Evolutionary conservation across 148 eudicot genomes (phyloP), one percentile per base, ranked within the genome.

Genomic region (Rhododendron vialii): DNA sequence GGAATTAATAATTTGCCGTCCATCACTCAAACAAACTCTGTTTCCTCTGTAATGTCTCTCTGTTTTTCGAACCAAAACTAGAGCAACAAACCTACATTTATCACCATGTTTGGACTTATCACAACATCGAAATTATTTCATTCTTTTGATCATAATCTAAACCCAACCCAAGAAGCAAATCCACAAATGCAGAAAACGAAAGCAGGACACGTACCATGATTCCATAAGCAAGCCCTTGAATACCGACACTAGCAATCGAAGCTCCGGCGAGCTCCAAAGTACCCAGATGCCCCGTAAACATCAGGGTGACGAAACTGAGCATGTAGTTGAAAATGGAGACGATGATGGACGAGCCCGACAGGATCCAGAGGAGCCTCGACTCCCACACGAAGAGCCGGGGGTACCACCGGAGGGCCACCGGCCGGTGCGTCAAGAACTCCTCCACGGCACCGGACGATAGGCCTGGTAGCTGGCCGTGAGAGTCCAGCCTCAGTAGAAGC

Each of bases 291-390:
- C 88, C 83, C 0, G 88, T 84, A 67, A 88, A 79, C 51, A 65
- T 86, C 1, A 74, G 78, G 5, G 85, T 87, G 1, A 83, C 88
- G 83, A 87, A 87, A 22, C 76, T 67, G 63, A 93, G 92, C 94
- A 93, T 93, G 82, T 93, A 92, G 67, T 92, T 93, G 80, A 92
- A 93, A 9, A 92, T 67, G 0, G 92, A 92, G 28, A 91, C 93
- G 2, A 90, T 84, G 83, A 93, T 92, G 12, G 94, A 91, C 8
- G 95, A 88, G 1, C 95, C 94, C 1, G 95, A 93, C 0, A 93
- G 90, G 6, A 89, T 30, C 95, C 95, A 93, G 15, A 93, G 82
- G 15, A 92, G 87, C 85, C 90, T 89, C 0, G 93, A 91, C 88
- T 93, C 95, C 94, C 94, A 93, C 12, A 88, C 90, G 67, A 91